phyloP scores from a whole-genome alignment of 768 basidiomycete species.

The Fibroporia radiculosa region DNA sequence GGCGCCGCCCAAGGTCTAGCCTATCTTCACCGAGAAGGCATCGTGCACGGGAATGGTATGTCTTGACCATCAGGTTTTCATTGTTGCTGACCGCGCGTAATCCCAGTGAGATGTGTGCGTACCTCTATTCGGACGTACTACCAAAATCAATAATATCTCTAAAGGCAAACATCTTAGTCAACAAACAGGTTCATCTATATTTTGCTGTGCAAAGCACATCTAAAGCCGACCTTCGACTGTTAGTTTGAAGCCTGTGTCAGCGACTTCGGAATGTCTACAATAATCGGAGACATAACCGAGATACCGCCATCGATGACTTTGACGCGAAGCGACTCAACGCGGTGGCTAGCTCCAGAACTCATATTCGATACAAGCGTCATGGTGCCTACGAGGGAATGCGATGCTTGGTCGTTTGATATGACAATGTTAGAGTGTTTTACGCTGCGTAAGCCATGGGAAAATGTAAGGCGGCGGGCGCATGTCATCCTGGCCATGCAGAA shows the following conservation, averaged over 20 bases:
- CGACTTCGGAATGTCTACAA: constrained; percentile 61
- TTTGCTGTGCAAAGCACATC: not conserved
- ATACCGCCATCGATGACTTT: constrained; percentile 36
- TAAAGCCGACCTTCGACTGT: no score
- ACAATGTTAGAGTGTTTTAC: constrained; percentile 52
- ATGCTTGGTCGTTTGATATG: constrained; percentile 56
- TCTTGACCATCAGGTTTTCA: not conserved
- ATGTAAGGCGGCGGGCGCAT: constrained; percentile 39
- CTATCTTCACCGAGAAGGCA: constrained; percentile 43
- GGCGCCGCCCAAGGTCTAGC: constrained; percentile 50
- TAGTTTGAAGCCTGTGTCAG: constrained; percentile 50
- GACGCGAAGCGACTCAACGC: constrained; percentile 36
- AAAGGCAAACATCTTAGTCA: constrained; percentile 55
- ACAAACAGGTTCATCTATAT: constrained; percentile 32
- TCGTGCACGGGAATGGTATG: constrained; percentile 60
- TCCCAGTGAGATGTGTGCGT: constrained; percentile 54
- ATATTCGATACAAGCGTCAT: constrained; percentile 32
- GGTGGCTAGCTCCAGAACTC: constrained; percentile 59
- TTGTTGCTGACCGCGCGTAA: not conserved
- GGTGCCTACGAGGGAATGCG: constrained; percentile 38
- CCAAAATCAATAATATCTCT: not conserved
- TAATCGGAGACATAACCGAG: constrained; percentile 51
- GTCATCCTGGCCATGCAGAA: constrained; percentile 39
- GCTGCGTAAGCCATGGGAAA: constrained; percentile 41
- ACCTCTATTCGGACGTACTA: not conserved